Conservation (phyloP, 345 rosid species). For the Rhodamnia argentea region DNA sequence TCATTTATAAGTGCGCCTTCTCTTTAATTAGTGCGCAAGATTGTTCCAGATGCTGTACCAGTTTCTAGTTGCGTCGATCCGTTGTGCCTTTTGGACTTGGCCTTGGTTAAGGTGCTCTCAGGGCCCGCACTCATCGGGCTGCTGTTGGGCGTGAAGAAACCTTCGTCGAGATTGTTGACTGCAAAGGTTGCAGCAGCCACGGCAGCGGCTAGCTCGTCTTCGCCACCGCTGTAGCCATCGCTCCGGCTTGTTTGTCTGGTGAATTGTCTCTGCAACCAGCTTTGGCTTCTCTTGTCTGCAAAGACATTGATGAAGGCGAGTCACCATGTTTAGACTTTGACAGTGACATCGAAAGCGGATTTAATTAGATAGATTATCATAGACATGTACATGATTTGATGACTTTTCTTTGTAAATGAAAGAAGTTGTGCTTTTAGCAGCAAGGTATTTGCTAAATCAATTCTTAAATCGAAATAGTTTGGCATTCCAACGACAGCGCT, state of each 20-base stretch:
- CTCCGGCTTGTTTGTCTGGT: constrained; percentile 21
- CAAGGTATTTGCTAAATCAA: neutral
- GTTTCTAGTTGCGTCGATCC: neutral
- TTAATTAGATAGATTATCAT: neutral
- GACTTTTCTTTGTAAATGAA: neutral
- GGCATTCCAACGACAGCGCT: neutral
- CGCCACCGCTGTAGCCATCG: neutral
- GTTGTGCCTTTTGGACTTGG: constrained; percentile 21
- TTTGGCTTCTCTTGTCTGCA: constrained; percentile 33
- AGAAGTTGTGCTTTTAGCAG: neutral
- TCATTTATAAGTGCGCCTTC: neutral
- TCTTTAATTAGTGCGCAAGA: constrained; percentile 4
- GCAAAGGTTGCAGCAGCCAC: constrained; percentile 48
- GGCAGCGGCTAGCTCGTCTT: constrained; percentile 17
- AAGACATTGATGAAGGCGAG: neutral
- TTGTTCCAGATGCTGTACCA: neutral
- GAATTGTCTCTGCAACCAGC: constrained; percentile 32
- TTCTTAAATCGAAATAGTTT: neutral
- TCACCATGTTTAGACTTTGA: neutral
- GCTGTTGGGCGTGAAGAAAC: neutral
- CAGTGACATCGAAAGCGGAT: neutral
- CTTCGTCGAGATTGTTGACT: constrained; percentile 7
- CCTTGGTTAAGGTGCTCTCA: constrained; percentile 2
- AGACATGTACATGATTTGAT: neutral
- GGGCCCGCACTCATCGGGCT: neutral